phyloP scores from a whole-genome alignment of 345 rosid genomes.

The Lumnitzera littorea region DNA sequence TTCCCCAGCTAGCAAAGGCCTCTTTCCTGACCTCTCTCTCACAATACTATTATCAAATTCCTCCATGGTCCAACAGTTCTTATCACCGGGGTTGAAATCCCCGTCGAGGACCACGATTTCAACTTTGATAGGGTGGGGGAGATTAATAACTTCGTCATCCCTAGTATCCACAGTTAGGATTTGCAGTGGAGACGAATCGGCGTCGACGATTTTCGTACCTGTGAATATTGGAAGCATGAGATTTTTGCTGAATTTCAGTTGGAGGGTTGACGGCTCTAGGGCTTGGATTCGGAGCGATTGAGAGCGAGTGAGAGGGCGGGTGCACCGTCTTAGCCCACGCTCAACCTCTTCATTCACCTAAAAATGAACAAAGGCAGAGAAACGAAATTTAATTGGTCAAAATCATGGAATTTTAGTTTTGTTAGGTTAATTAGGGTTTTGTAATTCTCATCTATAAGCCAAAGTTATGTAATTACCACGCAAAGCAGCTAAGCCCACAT shows the following conservation, averaged over 20 bases:
- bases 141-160: conserved; percentile 7
- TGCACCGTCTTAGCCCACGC: conserved; percentile 24
- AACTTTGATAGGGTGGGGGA: conserved; percentile 46
- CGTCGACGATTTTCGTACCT: conserved; percentile 47
- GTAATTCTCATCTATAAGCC: too few species aligned
- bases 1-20: conserved; percentile 85
- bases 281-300: conserved; percentile 41
- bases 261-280: conserved; percentile 30
- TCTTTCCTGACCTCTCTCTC: conserved; percentile 67
- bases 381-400: too few species aligned
- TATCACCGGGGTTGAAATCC: conserved; percentile 41
- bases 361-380: neutral
- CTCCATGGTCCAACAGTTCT: conserved; percentile 45
- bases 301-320: conserved; percentile 28
- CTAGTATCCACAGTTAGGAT: conserved; percentile 34
- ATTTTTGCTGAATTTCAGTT: conserved; percentile 24
- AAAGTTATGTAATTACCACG: neutral
- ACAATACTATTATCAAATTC: conserved; percentile 54
- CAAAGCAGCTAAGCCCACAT: neutral
- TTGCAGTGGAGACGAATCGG: conserved; percentile 39
- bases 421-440: too few species aligned
- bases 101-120: conserved; percentile 76
- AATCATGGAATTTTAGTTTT: too few species aligned
- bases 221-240: conserved; percentile 48
- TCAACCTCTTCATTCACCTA: conserved; percentile 81